Percentiles rank a stretch among this genome's conserved stretches.
These are phyloP conservation scores for Sporothrix mexicana DNA, from an alignment of 2,329 filamentous ascomycete species.

Conservation along the genomic window DNA sequence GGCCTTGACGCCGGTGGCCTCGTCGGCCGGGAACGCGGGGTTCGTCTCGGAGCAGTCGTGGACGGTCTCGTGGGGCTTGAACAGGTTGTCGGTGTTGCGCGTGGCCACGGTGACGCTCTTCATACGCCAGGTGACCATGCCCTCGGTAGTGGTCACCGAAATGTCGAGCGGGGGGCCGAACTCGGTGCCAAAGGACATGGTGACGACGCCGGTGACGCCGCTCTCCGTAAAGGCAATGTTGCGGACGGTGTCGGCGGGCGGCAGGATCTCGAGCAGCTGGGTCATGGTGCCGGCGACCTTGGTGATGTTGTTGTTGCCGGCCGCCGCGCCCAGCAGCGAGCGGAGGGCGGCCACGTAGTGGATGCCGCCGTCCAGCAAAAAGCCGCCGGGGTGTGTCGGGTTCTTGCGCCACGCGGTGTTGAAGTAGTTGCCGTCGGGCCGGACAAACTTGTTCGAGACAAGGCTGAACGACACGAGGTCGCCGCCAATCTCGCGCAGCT, in stretches of 20 bases:
- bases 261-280: constrained; percentile 61
- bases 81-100: constrained; percentile 21
- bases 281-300: constrained; percentile 61
- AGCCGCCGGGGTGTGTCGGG: constrained; percentile 75
- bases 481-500: constrained; percentile 41
- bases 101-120: constrained; percentile 37
- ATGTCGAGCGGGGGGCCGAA: constrained; percentile 42
- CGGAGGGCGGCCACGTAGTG: constrained; percentile 71
- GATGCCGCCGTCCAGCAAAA: constrained; percentile 76
- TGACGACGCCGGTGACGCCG: constrained; percentile 41
- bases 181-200: constrained; percentile 44
- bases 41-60: constrained; percentile 38
- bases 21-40: constrained; percentile 27
- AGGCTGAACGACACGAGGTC: constrained; percentile 48
- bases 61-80: constrained; percentile 21
- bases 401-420: constrained; percentile 66
- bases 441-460: constrained; percentile 52
- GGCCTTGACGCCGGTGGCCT: constrained; percentile 41
- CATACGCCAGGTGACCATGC: constrained; percentile 41
- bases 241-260: constrained; percentile 70
- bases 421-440: constrained; percentile 53
- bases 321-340: constrained; percentile 56
- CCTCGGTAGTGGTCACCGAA: constrained; percentile 42
- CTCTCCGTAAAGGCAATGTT: constrained; percentile 50
- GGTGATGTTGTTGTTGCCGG: constrained; percentile 47